Base-by-base conservation (phyloP, 2,329 filamentous ascomycete species). In the Diaporthe sp. region DNA sequence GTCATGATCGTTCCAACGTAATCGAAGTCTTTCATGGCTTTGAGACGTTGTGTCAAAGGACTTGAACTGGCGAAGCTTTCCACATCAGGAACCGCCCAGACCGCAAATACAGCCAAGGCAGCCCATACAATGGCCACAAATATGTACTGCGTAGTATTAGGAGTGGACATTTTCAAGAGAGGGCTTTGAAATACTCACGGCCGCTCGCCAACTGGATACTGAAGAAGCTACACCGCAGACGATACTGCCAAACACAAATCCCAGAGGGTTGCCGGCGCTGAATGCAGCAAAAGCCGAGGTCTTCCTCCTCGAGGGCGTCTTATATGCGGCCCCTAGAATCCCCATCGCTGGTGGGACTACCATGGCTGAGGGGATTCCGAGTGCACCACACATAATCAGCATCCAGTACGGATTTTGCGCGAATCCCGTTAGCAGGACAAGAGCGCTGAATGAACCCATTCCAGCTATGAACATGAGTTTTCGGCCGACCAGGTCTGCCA, bases 71-170 rank as follows among this genome's bases (percentile, higher is more conserved):
- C 15, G 28, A 58, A 44, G 39, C 8, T 63, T 31, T 63, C 60
- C 22, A 63, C 60, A 6, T 63, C n/a, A 6, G 60, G 60, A n/a
- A 63, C 60, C 60, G 60, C 60, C 60, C 60, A 63, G n/a, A 63
- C 4, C n/a, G 60, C 60, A 20, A 44, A 63, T 12, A 44, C n/a
- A 44, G 60, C 60, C 12, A 63, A 12, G 9, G 6, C 37, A 20
- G 60, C 60, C 60, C 39, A 63, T 4, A 63, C 39, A 63, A 63
- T 20, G 13, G 60, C 60, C 39, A 63, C 60, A 12, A 63, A 63
- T 6, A 63, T 63, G 39, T 63, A 63, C 60, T 63, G 39, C 13
- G 8, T 44, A 28, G 8, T 44, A 20, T 63, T 28, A 63, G 39
- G 31, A 63, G 3, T 31, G 2, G 20, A 5, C 1, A 20, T 28